Evolutionary conservation across 305 asterid genomes (phyloP), one percentile per base, ranked within the genome.

Genomic region (Solanum hybrid): DNA sequence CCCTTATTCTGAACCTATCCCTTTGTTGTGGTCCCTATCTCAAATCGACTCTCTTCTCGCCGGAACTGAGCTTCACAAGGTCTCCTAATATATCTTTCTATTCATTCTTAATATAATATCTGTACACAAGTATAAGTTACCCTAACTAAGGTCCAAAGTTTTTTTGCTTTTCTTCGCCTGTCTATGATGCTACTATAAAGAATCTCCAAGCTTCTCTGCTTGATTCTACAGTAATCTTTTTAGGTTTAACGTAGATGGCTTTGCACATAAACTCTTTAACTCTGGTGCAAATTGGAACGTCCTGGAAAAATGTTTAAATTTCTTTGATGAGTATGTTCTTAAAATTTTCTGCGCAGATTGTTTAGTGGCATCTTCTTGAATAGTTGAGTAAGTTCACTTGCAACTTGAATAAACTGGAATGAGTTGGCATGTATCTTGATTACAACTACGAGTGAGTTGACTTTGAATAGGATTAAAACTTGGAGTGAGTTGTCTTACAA

Each of bases 51-150:
- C 96, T 86, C 95, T 97, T 36, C 98, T 96, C 86, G 86, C 87
- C 35, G 99, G 98, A 87, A 95, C 98, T n/a, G 99, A 97, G 91
- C 95, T 97, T 82, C 97, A 96, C 90, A 92, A 94, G 98, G 98
- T 96, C 89, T 24, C 22, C 88, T 40, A 16, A 11, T 78, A 28
- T 77, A 18, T 69, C 29, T 28, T 39, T 7, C 33, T 11, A 42
- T 5, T 33, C 4, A 74, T 61, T 67, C 9, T 33, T 76, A 20
- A 35, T 51, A 87, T 34, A n/a, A 11, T 51, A 51, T 51, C 67
- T 51, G 9, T 51, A 51, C 67, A 18, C 67, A 51, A 16, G 67
- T 51, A 18, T 51, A 51, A 51, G n/a, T 51, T 14, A 51, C 64
- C 22, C 64, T 51, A 51, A 51, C 64, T 51, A 14, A 51, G 22